Evolutionary conservation across 495 filamentous ascomycete genomes (phyloP).

Genomic region (Evernia prunastri): DNA sequence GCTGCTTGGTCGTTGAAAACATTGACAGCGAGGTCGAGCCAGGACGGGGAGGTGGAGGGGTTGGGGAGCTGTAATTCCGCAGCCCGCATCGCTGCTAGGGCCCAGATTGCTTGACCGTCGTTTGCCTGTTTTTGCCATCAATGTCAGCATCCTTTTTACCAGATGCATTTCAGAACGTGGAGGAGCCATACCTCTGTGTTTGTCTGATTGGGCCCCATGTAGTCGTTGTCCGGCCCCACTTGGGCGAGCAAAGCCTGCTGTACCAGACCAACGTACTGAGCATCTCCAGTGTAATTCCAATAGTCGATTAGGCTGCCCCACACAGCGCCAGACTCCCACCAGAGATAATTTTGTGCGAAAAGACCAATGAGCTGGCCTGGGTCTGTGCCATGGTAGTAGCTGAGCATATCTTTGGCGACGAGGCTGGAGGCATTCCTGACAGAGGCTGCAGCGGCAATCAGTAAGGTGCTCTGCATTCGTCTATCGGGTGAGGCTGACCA

Average conservation of each 20-base stretch:
- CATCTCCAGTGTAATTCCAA: conserved; percentile 69
- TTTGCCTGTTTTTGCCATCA: conserved; percentile 32
- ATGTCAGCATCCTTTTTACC: conserved; percentile 7
- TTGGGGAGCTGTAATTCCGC: conserved; percentile 65
- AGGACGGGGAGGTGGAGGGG: conserved; percentile 43
- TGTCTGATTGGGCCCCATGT: conserved; percentile 51
- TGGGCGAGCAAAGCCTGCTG: conserved; percentile 62
- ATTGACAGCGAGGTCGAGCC: conserved; percentile 53
- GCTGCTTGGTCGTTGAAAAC: conserved; percentile 60
- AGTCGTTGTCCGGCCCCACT: conserved; percentile 58
- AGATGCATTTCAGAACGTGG: neutral
- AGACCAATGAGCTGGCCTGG: conserved; percentile 59
- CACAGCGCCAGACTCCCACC: conserved; percentile 73
- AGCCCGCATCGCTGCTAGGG: conserved; percentile 62
- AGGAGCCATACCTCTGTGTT: conserved; percentile 18
- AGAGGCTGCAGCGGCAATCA: conserved; percentile 38
- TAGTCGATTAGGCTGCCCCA: conserved; percentile 73
- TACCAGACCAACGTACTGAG: conserved; percentile 57
- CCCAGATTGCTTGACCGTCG: conserved; percentile 76
- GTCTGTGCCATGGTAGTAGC: conserved; percentile 57
- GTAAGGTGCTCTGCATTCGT: neutral
- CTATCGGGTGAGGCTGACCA: neutral
- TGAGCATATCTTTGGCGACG: conserved; percentile 58
- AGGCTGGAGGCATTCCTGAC: conserved; percentile 55
- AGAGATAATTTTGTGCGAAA: conserved; percentile 49